Conservation (phyloP, 1,139 yeast genomes). For the Hanseniaspora sp. region DNA sequence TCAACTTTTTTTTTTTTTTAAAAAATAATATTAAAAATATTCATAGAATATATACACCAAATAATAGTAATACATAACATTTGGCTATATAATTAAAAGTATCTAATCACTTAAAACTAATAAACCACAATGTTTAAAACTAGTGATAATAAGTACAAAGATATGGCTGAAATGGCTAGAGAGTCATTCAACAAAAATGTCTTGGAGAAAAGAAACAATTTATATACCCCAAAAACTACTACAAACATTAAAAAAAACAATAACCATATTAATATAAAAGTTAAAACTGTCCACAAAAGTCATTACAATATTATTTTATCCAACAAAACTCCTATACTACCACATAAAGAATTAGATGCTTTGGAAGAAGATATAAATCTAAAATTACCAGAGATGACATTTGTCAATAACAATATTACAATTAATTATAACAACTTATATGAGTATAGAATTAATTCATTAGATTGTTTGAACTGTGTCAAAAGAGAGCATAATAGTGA, state of each 20-base stretch:
- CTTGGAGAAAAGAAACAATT: slow-evolving; percentile 1
- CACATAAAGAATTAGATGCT: slow-evolving; percentile 60
- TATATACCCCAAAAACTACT: not conserved
- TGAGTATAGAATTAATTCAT: slow-evolving; percentile 45
- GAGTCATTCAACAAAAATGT: slow-evolving; percentile 10
- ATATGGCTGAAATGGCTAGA: slow-evolving; percentile 16
- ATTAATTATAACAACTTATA: slow-evolving; percentile 38
- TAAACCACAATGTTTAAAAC: not conserved
- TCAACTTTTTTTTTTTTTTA: too few species aligned
- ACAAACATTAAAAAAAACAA: not conserved
- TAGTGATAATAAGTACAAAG: not conserved
- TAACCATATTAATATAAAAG: not conserved
- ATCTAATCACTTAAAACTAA: not conserved
- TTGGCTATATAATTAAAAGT: not conserved
- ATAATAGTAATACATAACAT: too few species aligned
- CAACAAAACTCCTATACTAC: slow-evolving; percentile 60
- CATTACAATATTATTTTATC: not conserved
- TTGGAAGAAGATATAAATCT: slow-evolving; percentile 49
- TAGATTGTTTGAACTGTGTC: slow-evolving; percentile 68
- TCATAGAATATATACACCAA: too few species aligned
- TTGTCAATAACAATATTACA: slow-evolving; percentile 72
- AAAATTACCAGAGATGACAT: slow-evolving; percentile 95
- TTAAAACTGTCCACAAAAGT: slow-evolving; percentile 4
- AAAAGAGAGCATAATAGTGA: slow-evolving; percentile 38
- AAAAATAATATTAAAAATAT: too few species aligned